Base-by-base conservation (phyloP, 2,329 filamentous ascomycete genomes). In the Penicillium sp. region DNA sequence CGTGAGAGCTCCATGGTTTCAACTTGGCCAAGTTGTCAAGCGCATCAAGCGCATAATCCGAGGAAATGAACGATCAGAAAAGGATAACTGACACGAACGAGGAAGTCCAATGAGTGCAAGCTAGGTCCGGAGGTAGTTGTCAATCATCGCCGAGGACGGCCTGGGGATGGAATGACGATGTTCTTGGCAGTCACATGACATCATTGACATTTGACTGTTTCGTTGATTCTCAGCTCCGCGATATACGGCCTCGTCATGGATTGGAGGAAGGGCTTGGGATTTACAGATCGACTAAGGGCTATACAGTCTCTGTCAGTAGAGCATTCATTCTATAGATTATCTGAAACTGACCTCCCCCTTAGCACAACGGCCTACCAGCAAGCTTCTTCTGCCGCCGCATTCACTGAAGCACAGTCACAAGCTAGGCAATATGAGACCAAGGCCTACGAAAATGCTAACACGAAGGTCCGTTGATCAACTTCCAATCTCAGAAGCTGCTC, bases 1-100 rank as follows among this genome's bases (percentile, higher is more conserved):
- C 89, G 82, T 68, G 87, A 84, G 65, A 91, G 79, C 64, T 87
- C 85, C 82, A 88, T 88, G 63, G 52, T 61, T 57, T 59, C 48
- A 52, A 49, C 52, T 54, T 58, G 58, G 60, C 61, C 61, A 57
- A 46, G 38, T 60, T 52, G 56, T 38, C 49, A 56, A 60, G 59
- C 57, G 57, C 67, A 69, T 38, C 49, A 56, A 60, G 59, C 58
- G 57, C 67, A 69, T 68, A 67, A 61, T 62, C 64, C 54, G 42
- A 40, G 48, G 46, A 36, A 40, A 22, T 44, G 9, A 36, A 41
- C 48, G 34, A 38, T 23, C 45, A n/a, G 36, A 36, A 32, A 40
- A 14, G 38, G 34, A 22, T 22, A 44, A 29, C 11, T 23, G 31
- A 42, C 37, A 18, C 32, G 48, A 53, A 43, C 27, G 49, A 34